These are phyloP conservation scores for Candida sithepensis DNA, from an alignment of 805 yeast genomes.

Conservation along the genomic window DNA sequence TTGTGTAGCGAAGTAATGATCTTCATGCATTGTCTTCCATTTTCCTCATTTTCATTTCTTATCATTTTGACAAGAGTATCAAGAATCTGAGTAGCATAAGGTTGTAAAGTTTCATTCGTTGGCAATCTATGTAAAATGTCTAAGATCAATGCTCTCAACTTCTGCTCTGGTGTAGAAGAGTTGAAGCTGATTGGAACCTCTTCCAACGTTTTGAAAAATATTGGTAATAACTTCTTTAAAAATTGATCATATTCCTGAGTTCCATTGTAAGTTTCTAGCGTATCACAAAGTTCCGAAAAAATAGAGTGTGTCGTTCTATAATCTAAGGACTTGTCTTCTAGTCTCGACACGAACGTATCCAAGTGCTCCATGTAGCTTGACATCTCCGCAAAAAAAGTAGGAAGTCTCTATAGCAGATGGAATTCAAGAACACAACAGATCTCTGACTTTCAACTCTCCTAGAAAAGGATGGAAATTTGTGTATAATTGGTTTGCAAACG, in stretches of 20 bases:
- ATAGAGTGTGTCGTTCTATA: constrained; percentile 60
- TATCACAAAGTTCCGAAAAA: constrained; percentile 79
- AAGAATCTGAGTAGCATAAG: constrained; percentile 58
- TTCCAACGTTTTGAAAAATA: constrained; percentile 58
- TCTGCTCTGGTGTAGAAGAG: constrained; percentile 66
- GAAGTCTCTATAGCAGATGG: background rate
- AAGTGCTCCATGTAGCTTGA: constrained; percentile 38
- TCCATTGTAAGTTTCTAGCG: constrained; percentile 78
- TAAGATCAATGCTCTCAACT: constrained; percentile 68
- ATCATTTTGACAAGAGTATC: constrained; percentile 57
- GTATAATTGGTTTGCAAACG: background rate
- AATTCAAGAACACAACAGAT: background rate
- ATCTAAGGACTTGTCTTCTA: constrained; percentile 53
- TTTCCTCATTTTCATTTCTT: constrained; percentile 86
- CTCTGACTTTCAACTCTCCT: background rate
- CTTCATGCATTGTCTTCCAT: constrained; percentile 88
- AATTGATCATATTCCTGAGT: constrained; percentile 80
- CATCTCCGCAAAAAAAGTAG: constrained; percentile 1
- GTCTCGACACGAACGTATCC: constrained; percentile 63
- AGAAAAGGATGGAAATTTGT: too few relatives aligned
- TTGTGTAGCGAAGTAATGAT: constrained; percentile 82
- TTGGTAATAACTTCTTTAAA: constrained; percentile 65
- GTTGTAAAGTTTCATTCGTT: constrained; percentile 76
- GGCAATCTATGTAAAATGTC: constrained; percentile 80
- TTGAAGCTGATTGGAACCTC: constrained; percentile 70